Percentiles rank a stretch among this genome's conserved stretches.
phyloP scores from a whole-genome alignment of 208 protist species.

The Crithidia thermophila region DNA sequence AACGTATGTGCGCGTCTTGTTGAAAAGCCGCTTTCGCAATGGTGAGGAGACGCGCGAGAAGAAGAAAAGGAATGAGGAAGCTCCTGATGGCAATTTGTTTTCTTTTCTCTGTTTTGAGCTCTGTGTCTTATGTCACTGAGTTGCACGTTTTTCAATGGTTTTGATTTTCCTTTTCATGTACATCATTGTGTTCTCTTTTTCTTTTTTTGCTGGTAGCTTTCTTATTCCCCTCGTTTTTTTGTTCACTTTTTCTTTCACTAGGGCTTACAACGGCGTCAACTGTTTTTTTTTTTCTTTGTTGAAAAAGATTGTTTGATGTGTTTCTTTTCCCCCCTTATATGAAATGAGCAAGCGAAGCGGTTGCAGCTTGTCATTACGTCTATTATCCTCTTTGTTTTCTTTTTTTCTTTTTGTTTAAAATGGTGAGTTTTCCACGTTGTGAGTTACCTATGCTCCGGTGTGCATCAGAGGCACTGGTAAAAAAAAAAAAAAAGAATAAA shows the following conservation, averaged over 20 bases:
- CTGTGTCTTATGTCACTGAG: neutral
- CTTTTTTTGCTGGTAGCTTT: slow-evolving; percentile 3
- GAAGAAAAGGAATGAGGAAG: neutral
- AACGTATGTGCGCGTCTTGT: no score
- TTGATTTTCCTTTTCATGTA: slow-evolving; percentile 5
- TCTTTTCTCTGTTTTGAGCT: slow-evolving; percentile 10
- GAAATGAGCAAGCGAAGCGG: no score
- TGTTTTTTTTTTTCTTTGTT: neutral
- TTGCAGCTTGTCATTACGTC: neutral
- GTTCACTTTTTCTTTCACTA: neutral
- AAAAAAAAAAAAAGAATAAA: neutral
- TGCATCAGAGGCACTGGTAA: no score
- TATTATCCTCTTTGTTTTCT: neutral
- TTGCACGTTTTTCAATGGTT: neutral
- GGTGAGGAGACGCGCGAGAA: no score
- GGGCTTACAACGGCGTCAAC: neutral
- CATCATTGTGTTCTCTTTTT: neutral
- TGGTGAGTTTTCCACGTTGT: no score
- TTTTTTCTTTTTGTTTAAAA: neutral
- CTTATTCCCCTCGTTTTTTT: neutral
- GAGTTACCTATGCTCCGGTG: no score
- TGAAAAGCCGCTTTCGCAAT: no score
- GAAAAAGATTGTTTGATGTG: slow-evolving; percentile 4
- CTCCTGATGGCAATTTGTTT: neutral
- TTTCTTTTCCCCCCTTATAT: no score